Percentiles rank a stretch among this genome's conserved stretches.
Conservation (phyloP, 2,329 filamentous ascomycete species). For the Bipolaris bicolor region DNA sequence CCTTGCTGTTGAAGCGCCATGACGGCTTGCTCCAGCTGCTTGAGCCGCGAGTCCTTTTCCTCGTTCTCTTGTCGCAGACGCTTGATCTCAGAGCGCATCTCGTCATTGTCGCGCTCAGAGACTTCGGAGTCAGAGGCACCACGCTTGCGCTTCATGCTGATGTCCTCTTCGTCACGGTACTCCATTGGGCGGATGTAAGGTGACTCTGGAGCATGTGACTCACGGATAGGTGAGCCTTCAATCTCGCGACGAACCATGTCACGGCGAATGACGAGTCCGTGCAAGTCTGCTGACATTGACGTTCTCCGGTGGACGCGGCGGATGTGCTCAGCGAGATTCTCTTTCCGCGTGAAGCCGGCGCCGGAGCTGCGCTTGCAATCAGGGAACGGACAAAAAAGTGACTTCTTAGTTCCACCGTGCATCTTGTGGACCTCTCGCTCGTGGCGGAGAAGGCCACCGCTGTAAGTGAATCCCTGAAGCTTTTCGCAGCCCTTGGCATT, state of each 20-base stretch:
- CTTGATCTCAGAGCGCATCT: slow-evolving; percentile 50
- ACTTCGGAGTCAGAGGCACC: slow-evolving; percentile 35
- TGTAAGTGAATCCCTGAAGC: slow-evolving; percentile 92
- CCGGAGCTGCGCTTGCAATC: slow-evolving; percentile 90
- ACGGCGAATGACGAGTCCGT: slow-evolving; percentile 40
- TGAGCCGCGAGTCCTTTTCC: slow-evolving; percentile 49
- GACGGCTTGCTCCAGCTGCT: slow-evolving; percentile 45
- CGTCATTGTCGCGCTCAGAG: slow-evolving; percentile 35
- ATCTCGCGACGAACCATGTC: slow-evolving; percentile 28
- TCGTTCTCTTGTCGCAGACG: slow-evolving; percentile 50
- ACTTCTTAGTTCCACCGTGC: slow-evolving; percentile 85
- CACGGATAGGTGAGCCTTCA: slow-evolving; percentile 27
- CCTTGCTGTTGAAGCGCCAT: slow-evolving; percentile 45
- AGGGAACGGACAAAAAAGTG: slow-evolving; percentile 80
- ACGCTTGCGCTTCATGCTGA: slow-evolving; percentile 43
- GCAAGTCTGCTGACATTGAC: slow-evolving; percentile 46
- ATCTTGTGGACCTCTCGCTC: slow-evolving; percentile 93
- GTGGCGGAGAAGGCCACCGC: slow-evolving; percentile 85
- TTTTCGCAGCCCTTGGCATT: slow-evolving; percentile 83
- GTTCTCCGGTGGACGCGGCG: slow-evolving; percentile 75
- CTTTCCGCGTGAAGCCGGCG: slow-evolving; percentile 88
- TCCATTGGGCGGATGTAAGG: slow-evolving; percentile 34
- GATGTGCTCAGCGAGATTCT: slow-evolving; percentile 93
- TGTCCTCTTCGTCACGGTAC: slow-evolving; percentile 34
- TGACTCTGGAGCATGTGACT: slow-evolving; percentile 33